These are phyloP conservation scores for Umbelopsis vinacea DNA, from an alignment of 192 early-diverging fungal species.

Conservation along the genomic window DNA sequence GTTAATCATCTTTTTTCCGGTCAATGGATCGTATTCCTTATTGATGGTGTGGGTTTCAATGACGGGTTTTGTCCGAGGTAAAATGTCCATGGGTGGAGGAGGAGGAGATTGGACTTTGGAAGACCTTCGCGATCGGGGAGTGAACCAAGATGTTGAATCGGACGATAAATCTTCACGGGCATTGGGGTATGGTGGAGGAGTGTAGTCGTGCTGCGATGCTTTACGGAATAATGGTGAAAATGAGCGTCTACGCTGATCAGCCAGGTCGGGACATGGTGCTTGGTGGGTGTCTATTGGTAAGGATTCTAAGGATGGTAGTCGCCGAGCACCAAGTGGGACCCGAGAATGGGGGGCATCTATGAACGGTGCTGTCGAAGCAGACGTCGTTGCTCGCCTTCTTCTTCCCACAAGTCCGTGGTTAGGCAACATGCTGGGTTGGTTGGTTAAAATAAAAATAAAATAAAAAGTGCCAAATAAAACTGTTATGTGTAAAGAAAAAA, in stretches of 20 bases:
- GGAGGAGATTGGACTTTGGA: background rate
- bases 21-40: conserved; percentile 80
- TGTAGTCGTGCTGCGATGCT: background rate
- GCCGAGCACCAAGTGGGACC: background rate
- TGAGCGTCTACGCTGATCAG: conserved; percentile 16
- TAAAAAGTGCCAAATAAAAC: background rate
- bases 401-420: conserved; percentile 12
- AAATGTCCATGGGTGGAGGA: background rate
- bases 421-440: background rate
- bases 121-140: conserved; percentile 15
- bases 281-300: conserved; percentile 16
- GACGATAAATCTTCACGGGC: conserved; percentile 1
- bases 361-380: conserved; percentile 3
- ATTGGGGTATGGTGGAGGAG: conserved; percentile 14
- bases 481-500: too few relatives aligned
- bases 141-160: conserved; percentile 7
- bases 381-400: conserved; percentile 14
- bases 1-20: conserved; percentile 96
- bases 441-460: background rate
- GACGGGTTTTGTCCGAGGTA: conserved; percentile 43
- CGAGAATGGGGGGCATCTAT: background rate
- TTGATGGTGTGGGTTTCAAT: conserved; percentile 86
- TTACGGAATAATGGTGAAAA: conserved; percentile 13
- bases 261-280: background rate
- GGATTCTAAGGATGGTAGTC: conserved; percentile 11